These are phyloP conservation scores for Retiboletus fuscus DNA, from an alignment of 1,284 basidiomycete species.

Conservation along the genomic window DNA sequence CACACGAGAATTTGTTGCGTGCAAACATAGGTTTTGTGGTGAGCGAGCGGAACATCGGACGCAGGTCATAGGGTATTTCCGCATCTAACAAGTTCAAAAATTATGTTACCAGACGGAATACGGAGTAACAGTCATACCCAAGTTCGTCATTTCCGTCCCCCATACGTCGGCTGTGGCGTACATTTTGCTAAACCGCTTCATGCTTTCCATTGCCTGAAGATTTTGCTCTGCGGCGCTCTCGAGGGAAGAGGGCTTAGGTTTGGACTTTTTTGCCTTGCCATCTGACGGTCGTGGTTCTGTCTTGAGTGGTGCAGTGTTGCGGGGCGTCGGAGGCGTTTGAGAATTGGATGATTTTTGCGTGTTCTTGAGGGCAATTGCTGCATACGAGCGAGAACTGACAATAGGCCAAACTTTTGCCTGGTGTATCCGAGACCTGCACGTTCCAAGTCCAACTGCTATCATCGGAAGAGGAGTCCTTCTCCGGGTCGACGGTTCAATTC, in stretches of 20 bases:
- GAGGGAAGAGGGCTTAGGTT: conserved; percentile 25
- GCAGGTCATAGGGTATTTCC: conserved; percentile 50
- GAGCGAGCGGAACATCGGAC: conserved; percentile 37
- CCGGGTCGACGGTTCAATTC: neutral
- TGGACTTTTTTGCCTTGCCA: conserved; percentile 22
- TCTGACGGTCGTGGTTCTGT: conserved; percentile 10
- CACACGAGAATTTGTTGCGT: conserved; percentile 44
- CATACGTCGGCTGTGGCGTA: conserved; percentile 58
- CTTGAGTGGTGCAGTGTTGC: conserved; percentile 24
- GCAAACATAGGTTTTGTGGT: conserved; percentile 31
- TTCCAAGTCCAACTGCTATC: conserved; percentile 29
- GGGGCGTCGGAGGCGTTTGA: conserved; percentile 13
- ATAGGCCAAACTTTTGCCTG: conserved; percentile 7
- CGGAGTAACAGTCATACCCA: conserved; percentile 56
- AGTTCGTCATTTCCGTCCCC: conserved; percentile 60
- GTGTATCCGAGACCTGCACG: conserved; percentile 23
- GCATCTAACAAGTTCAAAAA: conserved; percentile 34
- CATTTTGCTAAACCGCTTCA: conserved; percentile 53
- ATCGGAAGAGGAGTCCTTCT: no score
- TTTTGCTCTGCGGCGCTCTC: conserved; percentile 51
- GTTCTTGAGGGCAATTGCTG: conserved; percentile 33
- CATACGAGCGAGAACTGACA: conserved; percentile 36
- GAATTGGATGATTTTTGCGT: conserved; percentile 26
- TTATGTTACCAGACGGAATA: neutral
- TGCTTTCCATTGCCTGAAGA: conserved; percentile 56